These are phyloP conservation scores for Diaporthe sp. DNA, from an alignment of 2,329 filamentous ascomycete species.

Conservation along the genomic window DNA sequence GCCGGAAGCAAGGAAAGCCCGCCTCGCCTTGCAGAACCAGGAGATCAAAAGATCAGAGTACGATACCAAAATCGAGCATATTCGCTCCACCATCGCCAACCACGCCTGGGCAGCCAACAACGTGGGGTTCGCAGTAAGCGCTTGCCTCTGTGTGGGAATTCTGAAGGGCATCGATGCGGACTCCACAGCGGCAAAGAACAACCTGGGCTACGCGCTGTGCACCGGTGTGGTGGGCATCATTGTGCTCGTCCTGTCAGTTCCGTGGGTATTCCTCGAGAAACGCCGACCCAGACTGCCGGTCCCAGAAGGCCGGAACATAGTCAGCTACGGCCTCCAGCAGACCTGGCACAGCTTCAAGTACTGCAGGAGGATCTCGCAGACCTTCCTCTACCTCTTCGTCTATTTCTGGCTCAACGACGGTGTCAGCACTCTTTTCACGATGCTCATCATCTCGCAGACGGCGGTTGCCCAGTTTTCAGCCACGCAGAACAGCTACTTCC, in stretches of 20 bases:
- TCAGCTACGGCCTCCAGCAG: constrained; percentile 8
- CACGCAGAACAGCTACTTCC: constrained; percentile 11
- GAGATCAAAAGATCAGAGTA: not conserved
- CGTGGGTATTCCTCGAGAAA: constrained; percentile 3
- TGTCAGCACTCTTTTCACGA: not conserved
- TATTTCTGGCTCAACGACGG: constrained; percentile 24
- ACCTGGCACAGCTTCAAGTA: constrained; percentile 19
- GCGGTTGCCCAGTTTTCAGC: constrained; percentile 6
- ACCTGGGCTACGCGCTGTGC: constrained; percentile 7
- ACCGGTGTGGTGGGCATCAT: constrained; percentile 1
- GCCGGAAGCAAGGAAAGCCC: not conserved
- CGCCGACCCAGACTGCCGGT: not conserved
- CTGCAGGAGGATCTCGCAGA: constrained; percentile 15
- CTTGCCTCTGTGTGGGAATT: constrained; percentile 8
- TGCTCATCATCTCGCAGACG: constrained; percentile 21
- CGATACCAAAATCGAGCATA: constrained; percentile 8
- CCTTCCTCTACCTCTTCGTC: constrained; percentile 9
- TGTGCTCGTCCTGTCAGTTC: not conserved
- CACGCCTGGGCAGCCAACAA: constrained; percentile 30
- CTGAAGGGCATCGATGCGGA: constrained; percentile 10
- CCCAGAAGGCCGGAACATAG: not conserved
- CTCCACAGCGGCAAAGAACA: not conserved
- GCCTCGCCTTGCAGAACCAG: not conserved
- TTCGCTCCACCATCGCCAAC: constrained; percentile 16
- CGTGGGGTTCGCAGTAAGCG: constrained; percentile 17